Base-by-base conservation (phyloP, 352 stramenopile species). In the Globisporangium recalcitrans region DNA sequence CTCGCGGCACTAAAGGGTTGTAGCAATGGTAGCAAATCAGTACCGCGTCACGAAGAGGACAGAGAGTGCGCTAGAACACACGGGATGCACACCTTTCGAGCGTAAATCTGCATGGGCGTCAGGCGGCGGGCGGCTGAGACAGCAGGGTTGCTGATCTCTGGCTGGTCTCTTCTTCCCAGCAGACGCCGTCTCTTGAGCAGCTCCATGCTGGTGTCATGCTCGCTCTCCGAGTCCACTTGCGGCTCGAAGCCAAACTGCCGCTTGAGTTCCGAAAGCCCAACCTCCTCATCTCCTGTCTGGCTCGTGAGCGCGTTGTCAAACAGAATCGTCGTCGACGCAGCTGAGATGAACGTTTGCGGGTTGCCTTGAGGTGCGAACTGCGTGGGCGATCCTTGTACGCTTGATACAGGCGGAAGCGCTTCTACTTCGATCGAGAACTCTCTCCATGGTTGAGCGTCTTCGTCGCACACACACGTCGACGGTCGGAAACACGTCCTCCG, bases 221-320 rank as follows among this genome's bases (percentile, higher is more conserved):
- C 48, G 34, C 38, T 58, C 13, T 76, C 71, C 26, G 59, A 32
- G 14, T 68, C 40, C 9, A 55, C 62, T 0, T 44, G 32, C 32
- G 77, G 47, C 44, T 78, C 65, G 62, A 84, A 89, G 4, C 82
- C 82, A 63, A 78, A 87, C 60, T 82, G 74, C 19, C 82, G 76
- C 62, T 89, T 91, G 36, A 91, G 79, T 51, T 84, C 79, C 21
- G 69, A 68, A 32, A 91, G 74, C 7, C 82, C 79, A 27, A 88
- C 67, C 44, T 88, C 72, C 19, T 75, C 36, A 6, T 26, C 52
- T 48, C 64, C 49, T 16, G 38, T 24, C 38, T 46, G 38, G 44
- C 3, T 26, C 10, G 44, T 8, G 5, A 38, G 7, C 8, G 32
- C 24, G 0, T 21, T 38, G 34, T 58, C 48, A n/a, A 54, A 42